Conservation (phyloP, 768 basidiomycete species). For the Mycena polygramma region DNA sequence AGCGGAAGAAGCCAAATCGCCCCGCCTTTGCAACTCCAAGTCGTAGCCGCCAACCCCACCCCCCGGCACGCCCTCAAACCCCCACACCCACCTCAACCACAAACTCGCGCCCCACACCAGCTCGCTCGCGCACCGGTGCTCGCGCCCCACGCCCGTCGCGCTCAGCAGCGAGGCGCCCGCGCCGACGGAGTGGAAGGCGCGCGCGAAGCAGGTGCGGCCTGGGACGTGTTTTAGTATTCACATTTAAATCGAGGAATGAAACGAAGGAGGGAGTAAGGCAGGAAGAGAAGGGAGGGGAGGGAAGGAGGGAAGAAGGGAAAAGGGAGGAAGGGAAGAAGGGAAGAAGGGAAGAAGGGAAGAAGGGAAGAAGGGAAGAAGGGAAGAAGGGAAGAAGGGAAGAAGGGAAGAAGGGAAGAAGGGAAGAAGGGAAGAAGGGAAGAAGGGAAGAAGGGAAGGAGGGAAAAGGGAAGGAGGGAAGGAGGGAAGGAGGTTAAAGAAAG, state of each 20-base stretch:
- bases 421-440: background rate
- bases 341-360: no score
- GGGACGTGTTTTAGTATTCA: no score
- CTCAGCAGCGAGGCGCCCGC: slow-evolving; percentile 37
- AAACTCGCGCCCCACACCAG: slow-evolving; percentile 36
- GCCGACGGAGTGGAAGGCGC: slow-evolving; percentile 37
- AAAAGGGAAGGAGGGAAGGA: background rate
- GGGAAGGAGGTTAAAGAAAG: background rate
- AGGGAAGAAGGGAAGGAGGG: background rate
- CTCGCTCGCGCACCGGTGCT: slow-evolving; percentile 34
- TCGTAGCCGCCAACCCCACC: background rate
- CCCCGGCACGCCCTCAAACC: slow-evolving; percentile 25
- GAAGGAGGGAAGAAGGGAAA: no score
- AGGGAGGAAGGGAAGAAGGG: no score
- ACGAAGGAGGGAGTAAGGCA: background rate
- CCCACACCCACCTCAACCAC: slow-evolving; percentile 39
- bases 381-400: background rate
- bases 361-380: no score
- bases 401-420: background rate
- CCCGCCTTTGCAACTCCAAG: background rate
- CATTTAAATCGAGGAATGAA: background rate
- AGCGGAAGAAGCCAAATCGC: no score
- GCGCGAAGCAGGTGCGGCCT: slow-evolving; percentile 31
- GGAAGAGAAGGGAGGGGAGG: no score
- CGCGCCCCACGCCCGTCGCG: slow-evolving; percentile 29